Conservation (phyloP, 73 alveolate genomes). For the Diophrys sp. region DNA sequence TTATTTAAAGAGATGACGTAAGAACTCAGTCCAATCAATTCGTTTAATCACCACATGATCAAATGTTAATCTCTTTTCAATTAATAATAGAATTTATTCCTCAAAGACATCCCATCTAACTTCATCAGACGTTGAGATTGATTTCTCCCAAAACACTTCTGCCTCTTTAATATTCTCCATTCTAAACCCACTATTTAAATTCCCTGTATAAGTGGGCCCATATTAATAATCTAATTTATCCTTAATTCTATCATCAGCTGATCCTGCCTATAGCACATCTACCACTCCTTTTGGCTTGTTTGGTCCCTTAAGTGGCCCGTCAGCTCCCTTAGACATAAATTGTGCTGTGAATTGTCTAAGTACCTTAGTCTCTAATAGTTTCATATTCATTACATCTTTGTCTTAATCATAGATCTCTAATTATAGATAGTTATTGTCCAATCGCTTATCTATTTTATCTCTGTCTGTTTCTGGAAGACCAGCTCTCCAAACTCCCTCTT, state of each 20-base stretch:
- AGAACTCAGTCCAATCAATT: slow-evolving; percentile 8
- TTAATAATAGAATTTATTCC: background rate
- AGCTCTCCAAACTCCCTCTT: background rate
- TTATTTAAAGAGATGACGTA: background rate
- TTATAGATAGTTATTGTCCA: background rate
- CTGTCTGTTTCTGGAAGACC: background rate
- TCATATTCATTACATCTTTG: background rate
- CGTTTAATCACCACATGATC: background rate
- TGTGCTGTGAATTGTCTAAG: background rate
- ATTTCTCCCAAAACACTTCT: background rate
- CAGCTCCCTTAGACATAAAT: background rate
- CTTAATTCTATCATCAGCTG: background rate
- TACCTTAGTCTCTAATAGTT: background rate
- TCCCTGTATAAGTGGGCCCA: background rate
- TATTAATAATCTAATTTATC: background rate
- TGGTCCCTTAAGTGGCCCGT: background rate
- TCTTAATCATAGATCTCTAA: background rate
- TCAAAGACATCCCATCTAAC: slow-evolving; percentile 16
- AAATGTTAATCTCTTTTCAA: background rate
- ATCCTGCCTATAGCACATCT: background rate
- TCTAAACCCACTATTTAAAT: background rate
- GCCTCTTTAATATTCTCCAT: background rate
- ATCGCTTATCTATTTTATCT: background rate
- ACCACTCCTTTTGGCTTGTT: background rate
- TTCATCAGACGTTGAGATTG: background rate